These are phyloP conservation scores for Pycnococcus provasolii DNA, from an alignment of 139 green algal species.

Conservation along the genomic window DNA sequence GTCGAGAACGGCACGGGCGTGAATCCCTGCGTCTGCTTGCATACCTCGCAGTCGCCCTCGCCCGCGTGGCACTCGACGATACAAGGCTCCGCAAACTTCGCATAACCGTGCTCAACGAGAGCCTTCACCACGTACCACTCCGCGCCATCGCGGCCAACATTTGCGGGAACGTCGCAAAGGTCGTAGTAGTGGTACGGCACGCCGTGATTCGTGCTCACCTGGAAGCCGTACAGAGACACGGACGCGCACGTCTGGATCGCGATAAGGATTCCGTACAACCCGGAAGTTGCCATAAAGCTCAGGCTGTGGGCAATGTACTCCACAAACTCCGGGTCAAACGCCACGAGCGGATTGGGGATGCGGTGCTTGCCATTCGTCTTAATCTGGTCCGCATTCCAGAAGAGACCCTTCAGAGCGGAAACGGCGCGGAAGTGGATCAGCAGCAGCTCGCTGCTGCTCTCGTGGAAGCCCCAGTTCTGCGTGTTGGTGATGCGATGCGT, in stretches of 20 bases:
- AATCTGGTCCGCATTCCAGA: slow-evolving; percentile 10
- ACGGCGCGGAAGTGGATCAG: slow-evolving; percentile 7
- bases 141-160: slow-evolving; percentile 17
- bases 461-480: slow-evolving; percentile 31
- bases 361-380: background rate
- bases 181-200: slow-evolving; percentile 35
- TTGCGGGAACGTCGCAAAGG: slow-evolving; percentile 16
- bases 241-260: slow-evolving; percentile 29
- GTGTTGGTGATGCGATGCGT: slow-evolving; percentile 35
- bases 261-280: slow-evolving; percentile 27
- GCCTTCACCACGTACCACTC: slow-evolving; percentile 16
- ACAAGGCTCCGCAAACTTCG: background rate
- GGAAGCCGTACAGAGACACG: slow-evolving; percentile 32
- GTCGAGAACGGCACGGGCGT: too few species aligned
- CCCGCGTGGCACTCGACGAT: too few species aligned
- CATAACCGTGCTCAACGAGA: slow-evolving; percentile 2
- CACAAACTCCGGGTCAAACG: slow-evolving; percentile 22
- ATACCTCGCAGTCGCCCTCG: too few species aligned
- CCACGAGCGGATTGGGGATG: slow-evolving; percentile 6
- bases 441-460: slow-evolving; percentile 13
- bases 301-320: slow-evolving; percentile 20
- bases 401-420: slow-evolving; percentile 11
- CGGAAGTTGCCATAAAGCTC: slow-evolving; percentile 21
- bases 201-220: slow-evolving; percentile 19
- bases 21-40: too few species aligned